Evolutionary conservation across 2,329 filamentous ascomycete genomes (phyloP), one percentile per base, ranked within the genome.

Genomic region (Tolypocladium tundrense): DNA sequence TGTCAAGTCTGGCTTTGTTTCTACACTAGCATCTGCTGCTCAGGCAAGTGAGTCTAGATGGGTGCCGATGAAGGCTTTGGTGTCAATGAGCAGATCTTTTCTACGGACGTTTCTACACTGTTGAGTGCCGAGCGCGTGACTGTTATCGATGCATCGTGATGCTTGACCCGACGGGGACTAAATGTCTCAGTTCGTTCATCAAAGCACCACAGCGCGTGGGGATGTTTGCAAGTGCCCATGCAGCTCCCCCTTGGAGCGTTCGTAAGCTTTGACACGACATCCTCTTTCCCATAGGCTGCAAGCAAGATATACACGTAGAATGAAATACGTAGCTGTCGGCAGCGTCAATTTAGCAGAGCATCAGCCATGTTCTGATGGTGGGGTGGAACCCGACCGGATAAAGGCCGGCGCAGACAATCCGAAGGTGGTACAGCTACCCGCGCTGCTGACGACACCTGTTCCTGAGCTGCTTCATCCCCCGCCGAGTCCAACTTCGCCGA

Each of bases 21-120:
- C 70, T 72, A 70, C 65, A 68, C 65, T 72, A 73, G 73, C 70
- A 73, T 71, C 66, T 68, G 65, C 67, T 68, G 66, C 65, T 69
- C 66, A 69, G 68, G 69, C 69, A 71, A 70, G 71, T 66, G 67
- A 69, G 69, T 69, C 64, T 70, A 68, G 65, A 70, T 70, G 67
- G 48, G 67, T 70, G 69, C 66, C 68, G 63, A 70, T 63, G 63
- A 65, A 63, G 52, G 59, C 57, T 56, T 48, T 33, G 40, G 55
- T 54, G 58, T 61, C 41, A 43, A 58, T 51, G n/a, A 41, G 53
- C 42, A 45, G 37, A 19, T 33, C 33, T 55, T 55, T 43, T 52
- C 48, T 21, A 35, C 54, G 39, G 31, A 55, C 7, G n/a, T 41
- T n/a, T 31, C 52, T 40, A 31, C 31, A 21, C 9, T 35, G 19